These are phyloP conservation scores for Cudoniella acicularis DNA, from an alignment of 495 filamentous ascomycete genomes.

Conservation along the genomic window DNA sequence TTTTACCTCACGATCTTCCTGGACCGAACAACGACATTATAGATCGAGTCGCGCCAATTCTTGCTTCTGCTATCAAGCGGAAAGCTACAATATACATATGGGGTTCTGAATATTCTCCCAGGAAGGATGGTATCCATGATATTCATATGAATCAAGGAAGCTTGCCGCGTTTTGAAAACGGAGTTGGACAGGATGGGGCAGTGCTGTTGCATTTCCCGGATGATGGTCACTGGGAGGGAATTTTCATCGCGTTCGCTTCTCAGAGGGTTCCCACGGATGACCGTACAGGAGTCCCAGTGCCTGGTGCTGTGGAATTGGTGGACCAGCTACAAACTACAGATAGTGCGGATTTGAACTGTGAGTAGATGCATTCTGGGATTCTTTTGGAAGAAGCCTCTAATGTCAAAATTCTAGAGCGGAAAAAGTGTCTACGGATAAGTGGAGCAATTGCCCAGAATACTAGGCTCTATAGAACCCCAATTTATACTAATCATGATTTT, in stretches of 20 bases:
- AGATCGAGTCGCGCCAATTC: slow-evolving; percentile 33
- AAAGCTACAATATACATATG: slow-evolving; percentile 33
- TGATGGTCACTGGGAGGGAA: slow-evolving; percentile 29
- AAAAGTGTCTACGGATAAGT: too few relatives aligned
- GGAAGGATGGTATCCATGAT: slow-evolving; percentile 35
- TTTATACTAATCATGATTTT: too few relatives aligned
- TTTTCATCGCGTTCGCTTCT: slow-evolving; percentile 35
- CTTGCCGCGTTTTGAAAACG: slow-evolving; percentile 32
- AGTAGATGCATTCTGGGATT: too few relatives aligned
- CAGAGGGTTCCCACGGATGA: slow-evolving; percentile 33
- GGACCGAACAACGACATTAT: slow-evolving; percentile 33
- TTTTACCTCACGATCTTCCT: slow-evolving; percentile 26
- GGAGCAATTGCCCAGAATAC: too few relatives aligned
- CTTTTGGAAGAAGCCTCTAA: too few relatives aligned
- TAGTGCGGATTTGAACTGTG: too few relatives aligned
- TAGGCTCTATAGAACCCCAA: too few relatives aligned
- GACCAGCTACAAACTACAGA: not conserved
- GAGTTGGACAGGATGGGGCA: slow-evolving; percentile 37
- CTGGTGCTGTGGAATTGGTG: not conserved
- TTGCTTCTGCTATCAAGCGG: slow-evolving; percentile 31
- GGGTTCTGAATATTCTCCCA: not conserved
- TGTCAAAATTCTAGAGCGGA: too few relatives aligned
- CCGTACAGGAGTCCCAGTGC: slow-evolving; percentile 3
- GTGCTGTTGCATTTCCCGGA: slow-evolving; percentile 30
- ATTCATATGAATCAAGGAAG: slow-evolving; percentile 45